A percentile compares a stretch with the other conserved stretches of the same genome.
Evolutionary conservation across 2,329 filamentous ascomycete genomes (phyloP).

Genomic region (Fusarium sp.): DNA sequence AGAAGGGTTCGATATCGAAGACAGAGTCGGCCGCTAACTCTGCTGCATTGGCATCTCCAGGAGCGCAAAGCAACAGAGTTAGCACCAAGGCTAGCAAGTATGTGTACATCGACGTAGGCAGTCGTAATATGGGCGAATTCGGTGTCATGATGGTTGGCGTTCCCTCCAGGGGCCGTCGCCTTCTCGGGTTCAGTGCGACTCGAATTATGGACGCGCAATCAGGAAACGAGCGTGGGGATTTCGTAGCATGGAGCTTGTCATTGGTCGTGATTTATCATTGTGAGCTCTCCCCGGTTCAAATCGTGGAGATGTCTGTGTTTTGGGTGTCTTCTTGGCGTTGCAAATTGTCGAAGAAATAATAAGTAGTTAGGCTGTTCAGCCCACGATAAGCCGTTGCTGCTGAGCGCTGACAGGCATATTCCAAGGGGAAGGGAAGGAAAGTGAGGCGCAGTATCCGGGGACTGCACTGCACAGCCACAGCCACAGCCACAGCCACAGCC

Average conservation of each 20-base stretch:
- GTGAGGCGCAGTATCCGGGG: slow-evolving; percentile 39
- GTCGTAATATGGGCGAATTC: slow-evolving; percentile 76
- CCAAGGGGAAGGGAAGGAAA: slow-evolving; percentile 35
- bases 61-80: slow-evolving; percentile 69
- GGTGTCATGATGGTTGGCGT: slow-evolving; percentile 65
- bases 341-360: slow-evolving; percentile 8
- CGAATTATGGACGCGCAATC: slow-evolving; percentile 24
- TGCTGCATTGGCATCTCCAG: slow-evolving; percentile 70
- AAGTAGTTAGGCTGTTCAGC: slow-evolving; percentile 22
- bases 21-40: slow-evolving; percentile 52
- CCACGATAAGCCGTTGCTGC: slow-evolving; percentile 22
- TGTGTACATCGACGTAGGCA: slow-evolving; percentile 73
- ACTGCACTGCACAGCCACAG: slow-evolving; percentile 33
- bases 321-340: not conserved
- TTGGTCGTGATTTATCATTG: slow-evolving; percentile 30
- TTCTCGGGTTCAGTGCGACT: slow-evolving; percentile 11
- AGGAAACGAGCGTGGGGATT: slow-evolving; percentile 15
- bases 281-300: slow-evolving; percentile 15
- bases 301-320: not conserved
- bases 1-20: slow-evolving; percentile 25
- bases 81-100: slow-evolving; percentile 65
- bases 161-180: slow-evolving; percentile 55
- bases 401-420: slow-evolving; percentile 38
- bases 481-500: slow-evolving; percentile 45
- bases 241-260: slow-evolving; percentile 33